Evolutionary conservation across 495 filamentous ascomycete species (phyloP).

Genomic region (Hypoxylon intermedium): DNA sequence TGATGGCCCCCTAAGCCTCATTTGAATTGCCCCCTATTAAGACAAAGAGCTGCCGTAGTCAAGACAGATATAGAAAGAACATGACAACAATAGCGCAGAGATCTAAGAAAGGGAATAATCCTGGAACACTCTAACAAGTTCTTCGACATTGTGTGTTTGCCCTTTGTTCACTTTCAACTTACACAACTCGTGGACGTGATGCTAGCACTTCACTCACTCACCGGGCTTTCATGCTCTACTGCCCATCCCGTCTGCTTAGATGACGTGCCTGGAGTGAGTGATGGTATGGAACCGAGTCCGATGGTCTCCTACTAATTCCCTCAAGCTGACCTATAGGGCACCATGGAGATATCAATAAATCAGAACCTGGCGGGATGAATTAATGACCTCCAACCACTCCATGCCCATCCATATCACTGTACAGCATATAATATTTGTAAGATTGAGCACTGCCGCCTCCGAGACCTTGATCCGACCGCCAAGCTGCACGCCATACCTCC

Average conservation of each 20-base stretch:
- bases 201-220: too few species aligned
- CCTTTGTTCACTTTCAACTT: too few species aligned
- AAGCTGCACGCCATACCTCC: conserved; percentile 24
- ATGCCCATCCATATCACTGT: not conserved
- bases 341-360: not conserved
- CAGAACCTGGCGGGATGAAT: too few species aligned
- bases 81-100: not conserved
- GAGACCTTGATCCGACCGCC: conserved; percentile 32
- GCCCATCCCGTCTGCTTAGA: too few species aligned
- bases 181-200: too few species aligned
- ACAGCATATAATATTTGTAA: conserved; percentile 13
- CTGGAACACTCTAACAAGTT: too few species aligned
- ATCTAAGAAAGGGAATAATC: too few species aligned
- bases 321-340: not conserved
- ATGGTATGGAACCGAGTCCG: too few species aligned
- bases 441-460: conserved; percentile 11
- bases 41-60: not conserved
- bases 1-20: not conserved
- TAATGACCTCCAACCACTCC: too few species aligned
- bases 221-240: too few species aligned
- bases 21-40: not conserved
- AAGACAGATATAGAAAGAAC: not conserved
- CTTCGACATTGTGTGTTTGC: too few species aligned
- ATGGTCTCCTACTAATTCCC: not conserved
- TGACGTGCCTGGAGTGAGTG: too few species aligned